Conservation (phyloP, 345 rosid genomes). For the Eucalyptus tenuipes region DNA sequence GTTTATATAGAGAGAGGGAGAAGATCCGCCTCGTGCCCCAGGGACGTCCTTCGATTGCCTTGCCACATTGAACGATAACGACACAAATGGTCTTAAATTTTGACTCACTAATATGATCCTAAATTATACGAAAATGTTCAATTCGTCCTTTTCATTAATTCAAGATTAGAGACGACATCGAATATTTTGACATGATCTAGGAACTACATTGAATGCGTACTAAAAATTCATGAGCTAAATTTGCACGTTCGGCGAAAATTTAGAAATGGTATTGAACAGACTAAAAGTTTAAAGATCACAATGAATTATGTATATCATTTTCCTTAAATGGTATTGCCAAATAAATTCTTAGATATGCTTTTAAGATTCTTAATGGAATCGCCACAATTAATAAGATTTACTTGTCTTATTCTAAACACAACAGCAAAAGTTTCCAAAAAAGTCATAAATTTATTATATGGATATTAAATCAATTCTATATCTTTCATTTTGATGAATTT, state of each 20-base stretch:
- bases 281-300: neutral
- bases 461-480: accelerated
- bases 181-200: too few relatives aligned
- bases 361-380: neutral
- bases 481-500: neutral
- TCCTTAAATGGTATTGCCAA: neutral
- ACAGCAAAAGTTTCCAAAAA: neutral
- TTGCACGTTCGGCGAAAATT: accelerated
- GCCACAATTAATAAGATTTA: neutral
- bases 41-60: neutral
- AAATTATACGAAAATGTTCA: too few relatives aligned
- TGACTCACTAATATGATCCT: too few relatives aligned
- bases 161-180: accelerated
- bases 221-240: accelerated
- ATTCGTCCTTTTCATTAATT: accelerated
- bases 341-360: neutral
- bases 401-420: neutral
- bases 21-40: neutral
- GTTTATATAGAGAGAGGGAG: neutral
- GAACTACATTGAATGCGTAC: neutral
- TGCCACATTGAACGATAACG: neutral
- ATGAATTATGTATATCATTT: neutral
- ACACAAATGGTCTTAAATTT: neutral
- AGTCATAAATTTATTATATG: neutral
- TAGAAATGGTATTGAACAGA: accelerated